phyloP scores from a whole-genome alignment of 441 rosid genomes.

The Bruguiera hainesii region DNA sequence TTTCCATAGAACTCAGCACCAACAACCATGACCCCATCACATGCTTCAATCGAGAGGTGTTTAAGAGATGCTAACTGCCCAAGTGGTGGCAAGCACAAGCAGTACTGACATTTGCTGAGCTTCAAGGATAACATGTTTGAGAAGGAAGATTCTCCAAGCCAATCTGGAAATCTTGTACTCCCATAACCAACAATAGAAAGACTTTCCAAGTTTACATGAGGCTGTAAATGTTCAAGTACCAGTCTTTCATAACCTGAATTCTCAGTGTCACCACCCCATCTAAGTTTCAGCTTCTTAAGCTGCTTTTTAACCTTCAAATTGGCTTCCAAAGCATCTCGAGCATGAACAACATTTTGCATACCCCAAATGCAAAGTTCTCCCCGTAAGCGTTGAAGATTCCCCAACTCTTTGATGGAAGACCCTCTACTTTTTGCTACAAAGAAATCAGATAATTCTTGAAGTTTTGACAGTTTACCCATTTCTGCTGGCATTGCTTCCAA shows the following conservation, averaged over 20 bases:
- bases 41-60: background rate
- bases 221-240: background rate
- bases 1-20: background rate
- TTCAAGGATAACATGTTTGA: background rate
- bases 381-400: background rate
- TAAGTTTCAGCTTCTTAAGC: background rate
- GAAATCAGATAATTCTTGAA: background rate
- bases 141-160: background rate
- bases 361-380: background rate
- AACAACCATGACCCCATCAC: background rate
- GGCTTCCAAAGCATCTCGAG: background rate
- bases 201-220: background rate
- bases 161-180: background rate
- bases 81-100: background rate
- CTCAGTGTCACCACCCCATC: background rate
- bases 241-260: background rate
- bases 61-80: background rate
- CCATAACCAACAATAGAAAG: background rate
- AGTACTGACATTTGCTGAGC: background rate
- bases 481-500: background rate
- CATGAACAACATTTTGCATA: background rate
- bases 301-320: background rate
- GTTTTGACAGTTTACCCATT: background rate
- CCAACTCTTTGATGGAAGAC: background rate
- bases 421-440: background rate